Conservation (phyloP, 148 eudicot genomes). For the Camellia granthamiana region DNA sequence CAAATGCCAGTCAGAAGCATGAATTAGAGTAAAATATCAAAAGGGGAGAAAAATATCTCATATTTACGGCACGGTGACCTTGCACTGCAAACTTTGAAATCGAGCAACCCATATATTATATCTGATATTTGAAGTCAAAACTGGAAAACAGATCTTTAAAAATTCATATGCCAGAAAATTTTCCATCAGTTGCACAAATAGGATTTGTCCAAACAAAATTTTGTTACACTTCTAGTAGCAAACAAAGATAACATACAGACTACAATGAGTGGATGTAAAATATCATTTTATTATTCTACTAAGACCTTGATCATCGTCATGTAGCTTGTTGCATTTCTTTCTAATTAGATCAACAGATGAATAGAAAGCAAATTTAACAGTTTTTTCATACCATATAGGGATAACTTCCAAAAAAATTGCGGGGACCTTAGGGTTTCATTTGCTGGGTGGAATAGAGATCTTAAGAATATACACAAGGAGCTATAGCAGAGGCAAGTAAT, state of each 20-base stretch:
- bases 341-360: neutral
- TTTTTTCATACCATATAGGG: neutral
- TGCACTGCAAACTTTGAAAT: no score
- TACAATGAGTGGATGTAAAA: neutral
- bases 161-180: no score
- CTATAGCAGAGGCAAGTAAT: no score
- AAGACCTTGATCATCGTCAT: neutral
- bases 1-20: slow-evolving; percentile 6
- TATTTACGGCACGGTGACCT: no score
- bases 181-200: neutral
- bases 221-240: neutral
- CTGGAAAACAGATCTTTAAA: no score
- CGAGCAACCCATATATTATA: no score
- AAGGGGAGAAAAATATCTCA: no score
- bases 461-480: neutral
- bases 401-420: neutral
- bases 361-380: neutral
- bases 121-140: no score
- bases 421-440: neutral
- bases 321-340: neutral
- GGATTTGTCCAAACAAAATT: neutral
- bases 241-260: neutral
- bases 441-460: neutral
- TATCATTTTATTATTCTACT: neutral
- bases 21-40: neutral